Conservation (phyloP, 331 rosid genomes). For the Rosa hybrid region DNA sequence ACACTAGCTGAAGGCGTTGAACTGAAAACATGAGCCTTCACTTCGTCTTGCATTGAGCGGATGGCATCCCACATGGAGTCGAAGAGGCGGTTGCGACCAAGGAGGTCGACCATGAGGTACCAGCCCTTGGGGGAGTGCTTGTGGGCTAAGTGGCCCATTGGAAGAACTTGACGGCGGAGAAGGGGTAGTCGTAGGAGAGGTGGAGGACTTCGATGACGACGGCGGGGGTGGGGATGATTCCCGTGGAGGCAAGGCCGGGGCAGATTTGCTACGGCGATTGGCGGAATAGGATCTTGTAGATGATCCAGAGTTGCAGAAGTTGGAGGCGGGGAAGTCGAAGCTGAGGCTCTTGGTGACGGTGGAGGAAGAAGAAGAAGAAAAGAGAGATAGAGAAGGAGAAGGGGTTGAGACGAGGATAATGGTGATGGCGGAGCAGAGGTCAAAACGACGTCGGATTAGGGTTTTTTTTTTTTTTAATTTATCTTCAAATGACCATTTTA, state of each 20-base stretch:
- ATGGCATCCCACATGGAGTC: constrained; percentile 76
- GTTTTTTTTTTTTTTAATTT: too few species aligned
- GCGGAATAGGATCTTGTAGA: constrained; percentile 53
- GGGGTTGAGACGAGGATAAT: too few species aligned
- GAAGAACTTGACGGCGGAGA: constrained; percentile 72
- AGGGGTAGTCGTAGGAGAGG: constrained; percentile 53
- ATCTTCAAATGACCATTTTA: too few species aligned
- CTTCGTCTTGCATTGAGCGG: too few species aligned
- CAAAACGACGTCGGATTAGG: too few species aligned
- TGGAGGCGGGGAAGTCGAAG: too few species aligned
- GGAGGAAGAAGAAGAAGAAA: too few species aligned
- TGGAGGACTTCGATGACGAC: constrained; percentile 48
- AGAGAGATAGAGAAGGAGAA: too few species aligned
- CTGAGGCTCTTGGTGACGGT: too few species aligned
- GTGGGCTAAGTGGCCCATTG: constrained; percentile 51
- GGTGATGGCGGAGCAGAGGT: too few species aligned
- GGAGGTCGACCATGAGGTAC: constrained; percentile 68
- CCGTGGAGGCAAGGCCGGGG: constrained; percentile 46
- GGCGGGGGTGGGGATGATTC: constrained; percentile 45
- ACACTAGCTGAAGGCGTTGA: neutral
- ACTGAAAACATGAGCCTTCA: neutral
- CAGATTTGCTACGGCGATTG: constrained; percentile 50
- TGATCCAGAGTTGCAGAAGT: constrained; percentile 1
- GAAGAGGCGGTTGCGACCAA: constrained; percentile 61
- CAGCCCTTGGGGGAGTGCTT: constrained; percentile 54